These are phyloP conservation scores for Parachlorella kessleri DNA, from an alignment of 139 green algal genomes.

Conservation along the genomic window DNA sequence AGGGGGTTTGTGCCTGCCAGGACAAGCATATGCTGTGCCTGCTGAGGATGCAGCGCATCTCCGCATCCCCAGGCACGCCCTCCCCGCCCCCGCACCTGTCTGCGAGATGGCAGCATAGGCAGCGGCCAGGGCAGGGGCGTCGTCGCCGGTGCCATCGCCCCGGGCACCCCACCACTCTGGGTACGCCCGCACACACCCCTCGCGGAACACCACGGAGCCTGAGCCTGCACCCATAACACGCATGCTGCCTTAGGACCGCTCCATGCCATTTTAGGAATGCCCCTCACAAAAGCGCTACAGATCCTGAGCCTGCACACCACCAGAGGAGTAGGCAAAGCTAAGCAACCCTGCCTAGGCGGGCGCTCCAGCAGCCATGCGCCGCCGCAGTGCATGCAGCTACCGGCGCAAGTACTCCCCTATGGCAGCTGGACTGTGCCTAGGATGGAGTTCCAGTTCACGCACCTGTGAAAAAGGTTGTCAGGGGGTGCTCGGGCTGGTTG, in stretches of 20 bases:
- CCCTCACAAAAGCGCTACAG: too few relatives aligned
- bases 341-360: too few relatives aligned
- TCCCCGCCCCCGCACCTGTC: too few relatives aligned
- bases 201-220: slow-evolving; percentile 18
- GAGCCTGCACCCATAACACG: background rate
- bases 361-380: too few relatives aligned
- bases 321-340: background rate
- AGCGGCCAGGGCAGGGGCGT: slow-evolving; percentile 3
- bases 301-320: too few relatives aligned
- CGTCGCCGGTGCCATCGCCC: slow-evolving; percentile 15
- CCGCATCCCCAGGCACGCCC: too few relatives aligned
- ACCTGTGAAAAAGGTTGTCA: slow-evolving; percentile 19
- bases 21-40: background rate
- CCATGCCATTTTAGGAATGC: too few relatives aligned
- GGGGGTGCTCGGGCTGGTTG: slow-evolving; percentile 32
- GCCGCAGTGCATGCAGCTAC: background rate
- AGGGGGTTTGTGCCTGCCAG: background rate
- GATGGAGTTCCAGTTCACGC: background rate
- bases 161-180: slow-evolving; percentile 30
- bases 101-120: background rate
- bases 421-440: background rate
- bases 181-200: slow-evolving; percentile 8
- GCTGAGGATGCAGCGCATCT: too few relatives aligned
- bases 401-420: background rate
- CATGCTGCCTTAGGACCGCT: too few relatives aligned